A percentile compares a stretch with the other conserved stretches of the same genome.
Evolutionary conservation across 768 basidiomycete genomes (phyloP).

Genomic region (Coprinopsis strossmayeri): DNA sequence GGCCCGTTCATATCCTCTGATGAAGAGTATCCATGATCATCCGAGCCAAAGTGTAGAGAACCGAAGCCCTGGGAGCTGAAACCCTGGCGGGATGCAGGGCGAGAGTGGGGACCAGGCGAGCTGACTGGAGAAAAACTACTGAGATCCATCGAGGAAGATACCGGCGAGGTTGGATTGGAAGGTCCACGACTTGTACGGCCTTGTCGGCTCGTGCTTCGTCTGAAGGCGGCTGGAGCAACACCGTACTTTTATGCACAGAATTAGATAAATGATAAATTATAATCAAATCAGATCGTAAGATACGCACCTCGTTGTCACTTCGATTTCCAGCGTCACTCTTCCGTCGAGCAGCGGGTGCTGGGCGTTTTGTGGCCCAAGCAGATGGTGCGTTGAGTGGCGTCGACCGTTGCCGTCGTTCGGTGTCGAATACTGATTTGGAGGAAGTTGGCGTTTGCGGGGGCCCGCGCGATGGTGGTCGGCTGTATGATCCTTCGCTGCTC

Average conservation of each 20-base stretch:
- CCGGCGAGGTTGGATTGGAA: conserved; percentile 66
- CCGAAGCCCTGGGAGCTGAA: conserved; percentile 22
- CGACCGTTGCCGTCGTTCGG: conserved; percentile 61
- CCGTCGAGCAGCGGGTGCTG: conserved; percentile 57
- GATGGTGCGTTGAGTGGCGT: conserved; percentile 66
- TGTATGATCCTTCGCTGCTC: conserved; percentile 46
- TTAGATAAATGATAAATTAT: conserved; percentile 2
- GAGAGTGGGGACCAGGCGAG: conserved; percentile 42
- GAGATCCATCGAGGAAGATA: conserved; percentile 15
- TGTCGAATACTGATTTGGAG: conserved; percentile 58
- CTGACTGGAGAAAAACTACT: conserved; percentile 26
- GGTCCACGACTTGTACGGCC: conserved; percentile 54
- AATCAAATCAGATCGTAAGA: conserved; percentile 4
- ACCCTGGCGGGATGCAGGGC: conserved; percentile 61
- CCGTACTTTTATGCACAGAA: conserved; percentile 12
- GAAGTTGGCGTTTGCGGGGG: conserved; percentile 47
- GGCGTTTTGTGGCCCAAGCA: conserved; percentile 62
- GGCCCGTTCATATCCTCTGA: conserved; percentile 27
- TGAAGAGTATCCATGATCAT: conserved; percentile 36
- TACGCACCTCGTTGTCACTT: conserved; percentile 71
- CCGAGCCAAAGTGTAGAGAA: conserved; percentile 13
- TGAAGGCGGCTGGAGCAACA: conserved; percentile 34
- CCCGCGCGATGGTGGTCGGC: conserved; percentile 48
- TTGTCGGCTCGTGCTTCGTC: conserved; percentile 28
- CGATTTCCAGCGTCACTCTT: conserved; percentile 70